phyloP scores from a whole-genome alignment of 768 basidiomycete genomes.

The Russula griseocarnosa region DNA sequence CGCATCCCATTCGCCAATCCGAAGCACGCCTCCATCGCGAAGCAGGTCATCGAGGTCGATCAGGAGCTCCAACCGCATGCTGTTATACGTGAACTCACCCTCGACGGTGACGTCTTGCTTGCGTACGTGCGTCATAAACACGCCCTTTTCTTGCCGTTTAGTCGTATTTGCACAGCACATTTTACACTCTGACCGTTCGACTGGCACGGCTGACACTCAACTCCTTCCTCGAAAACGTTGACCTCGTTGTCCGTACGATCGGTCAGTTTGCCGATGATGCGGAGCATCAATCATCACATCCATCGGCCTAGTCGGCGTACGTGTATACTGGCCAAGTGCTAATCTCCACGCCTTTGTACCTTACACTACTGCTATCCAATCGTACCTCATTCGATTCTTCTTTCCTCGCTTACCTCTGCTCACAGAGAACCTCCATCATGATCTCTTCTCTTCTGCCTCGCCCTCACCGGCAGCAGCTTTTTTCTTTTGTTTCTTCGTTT shows the following conservation, averaged over 20 bases:
- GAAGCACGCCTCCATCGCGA: conserved; percentile 76
- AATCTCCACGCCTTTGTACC: conserved; percentile 25
- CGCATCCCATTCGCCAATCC: conserved; percentile 72
- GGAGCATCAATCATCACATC: conserved; percentile 30
- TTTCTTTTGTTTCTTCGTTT: conserved; percentile 91
- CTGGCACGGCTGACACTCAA: conserved; percentile 82
- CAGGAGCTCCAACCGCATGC: conserved; percentile 75
- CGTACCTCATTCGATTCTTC: conserved; percentile 26
- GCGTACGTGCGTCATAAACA: conserved; percentile 53
- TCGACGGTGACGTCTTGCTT: conserved; percentile 64
- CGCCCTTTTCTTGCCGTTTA: conserved; percentile 15
- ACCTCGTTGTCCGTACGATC: conserved; percentile 79
- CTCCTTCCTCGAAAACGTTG: conserved; percentile 84
- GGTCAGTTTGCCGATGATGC: conserved; percentile 74
- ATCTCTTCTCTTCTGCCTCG: conserved; percentile 40
- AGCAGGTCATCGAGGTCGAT: conserved; percentile 83
- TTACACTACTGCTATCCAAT: conserved; percentile 28
- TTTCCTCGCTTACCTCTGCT: conserved; percentile 16
- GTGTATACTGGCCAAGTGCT: conserved; percentile 2
- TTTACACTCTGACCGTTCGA: conserved; percentile 75
- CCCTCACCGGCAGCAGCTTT: conserved; percentile 60
- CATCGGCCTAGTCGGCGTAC: conserved; percentile 17
- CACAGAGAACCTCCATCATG: conserved; percentile 27
- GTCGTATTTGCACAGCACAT: conserved; percentile 46
- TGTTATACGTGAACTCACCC: conserved; percentile 65